Evolutionary conservation across 208 protist genomes (phyloP), one percentile per base, ranked within the genome.

Genomic region (Leishmania tropica): DNA sequence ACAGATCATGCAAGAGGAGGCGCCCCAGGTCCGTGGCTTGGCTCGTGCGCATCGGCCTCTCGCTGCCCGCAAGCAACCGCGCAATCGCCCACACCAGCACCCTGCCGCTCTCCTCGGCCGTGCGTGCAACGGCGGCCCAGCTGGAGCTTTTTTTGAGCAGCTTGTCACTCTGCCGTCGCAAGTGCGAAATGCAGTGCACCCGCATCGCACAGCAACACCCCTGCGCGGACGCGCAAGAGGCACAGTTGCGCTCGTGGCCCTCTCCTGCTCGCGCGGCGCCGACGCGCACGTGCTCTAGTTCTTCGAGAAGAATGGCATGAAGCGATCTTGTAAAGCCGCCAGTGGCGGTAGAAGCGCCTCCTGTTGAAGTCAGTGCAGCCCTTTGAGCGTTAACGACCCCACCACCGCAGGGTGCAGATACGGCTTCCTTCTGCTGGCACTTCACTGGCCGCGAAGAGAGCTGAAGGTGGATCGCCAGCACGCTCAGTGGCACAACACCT

Each of bases 401-500:
- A 51, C 37, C 42, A 51, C 28, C 3, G 19, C 31, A n/a, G 24
- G 48, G 19, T 48, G 1, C 40, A 40, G 37, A 15, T 19, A 1
- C 10, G 35, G 37, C 21, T 42, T 35, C 67, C 21, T 53, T 74
- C 21, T 28, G 13, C 31, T 76, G 31, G 1, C 21, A 24, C 73
- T 54, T 62, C 19, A 45, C 17, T 76, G 15, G 21, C 24, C 21
- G 17, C 4, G 73, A 1, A 35, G 58, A 53, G 17, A 75, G 2
- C 48, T 53, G 45, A 56, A 81, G 71, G 37, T 53, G 76, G 3
- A 78, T 54, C 53, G 40, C 37, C 5, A 83, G 77, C 40, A 87
- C 2, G 53, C 83, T 89, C 68, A 89, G 81, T 4, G 86, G 80
- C 3, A 87, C 83, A 11, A 88, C 79, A 62, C 92, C 73, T 65